Evolutionary conservation across 2,329 filamentous ascomycete species (phyloP), one percentile per base, ranked within the genome.

Genomic region (Cordyceps farinosa): DNA sequence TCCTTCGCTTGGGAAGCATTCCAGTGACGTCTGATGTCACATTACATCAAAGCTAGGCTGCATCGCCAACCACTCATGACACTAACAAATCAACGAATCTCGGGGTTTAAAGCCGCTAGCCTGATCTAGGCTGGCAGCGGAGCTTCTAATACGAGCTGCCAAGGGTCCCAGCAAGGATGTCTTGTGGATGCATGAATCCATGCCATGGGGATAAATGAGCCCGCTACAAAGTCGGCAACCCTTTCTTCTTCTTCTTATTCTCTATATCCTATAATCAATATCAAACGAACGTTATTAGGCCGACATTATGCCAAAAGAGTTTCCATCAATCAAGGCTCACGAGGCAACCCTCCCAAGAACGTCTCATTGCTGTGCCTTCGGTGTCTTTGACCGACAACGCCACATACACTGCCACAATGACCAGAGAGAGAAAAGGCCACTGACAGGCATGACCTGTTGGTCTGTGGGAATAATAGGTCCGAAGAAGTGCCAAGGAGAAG

Each of bases 141-240:
- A 60, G 29, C 47, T 34, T 47, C 22, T 22, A 52, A 52, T 60
- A 60, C 57, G 57, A 60, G 57, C 57, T 27, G 27, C 27, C 27
- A 1, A 29, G 47, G 36, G 47, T 56, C 27, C 22, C 38, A 22
- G 40, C 53, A 42, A 30, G 53, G 38, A 27, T 48, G 30, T 29
- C 10, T 45, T 15, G 57, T 52, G 47, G 8, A 22, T 34, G 47
- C 36, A 60, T 60, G 27, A 44, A 15, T 51, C n/a, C 47, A 3
- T n/a, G 13, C 15, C 13, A 60, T 15, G 17, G n/a, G 17, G 42
- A 13, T 36, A 15, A 22, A 42, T 52, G n/a, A 32, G 27, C 36
- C 13, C 3, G 3, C 29, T 42, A 17, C 29, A 34, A 47, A 50
- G 22, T 22, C 32, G 15, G 45, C 56, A 32, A 32, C 17, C 9